Percentiles rank a stretch among this genome's conserved stretches.
Conservation (phyloP, 305 asterid genomes). For the Solanum hybrid region DNA sequence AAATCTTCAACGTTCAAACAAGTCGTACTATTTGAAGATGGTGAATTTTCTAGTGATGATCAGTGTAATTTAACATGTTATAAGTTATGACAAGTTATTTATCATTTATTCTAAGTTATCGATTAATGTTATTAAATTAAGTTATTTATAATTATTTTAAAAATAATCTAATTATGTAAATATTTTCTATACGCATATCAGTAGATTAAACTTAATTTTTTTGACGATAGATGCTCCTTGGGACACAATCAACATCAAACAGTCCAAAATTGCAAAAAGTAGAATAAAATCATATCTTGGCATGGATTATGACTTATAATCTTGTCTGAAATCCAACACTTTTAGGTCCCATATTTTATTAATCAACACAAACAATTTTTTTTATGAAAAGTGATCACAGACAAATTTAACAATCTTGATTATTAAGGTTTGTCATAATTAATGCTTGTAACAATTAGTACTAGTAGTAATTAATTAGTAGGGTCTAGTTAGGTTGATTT, state of each 20-base stretch:
- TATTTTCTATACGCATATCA: neutral
- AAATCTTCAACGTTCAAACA: neutral
- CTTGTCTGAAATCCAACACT: conserved; percentile 18
- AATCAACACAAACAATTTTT: neutral
- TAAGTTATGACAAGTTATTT: neutral
- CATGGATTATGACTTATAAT: neutral
- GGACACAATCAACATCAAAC: neutral
- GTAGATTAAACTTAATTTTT: neutral
- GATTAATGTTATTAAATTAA: neutral
- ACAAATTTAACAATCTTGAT: conserved; percentile 6
- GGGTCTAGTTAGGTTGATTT: neutral
- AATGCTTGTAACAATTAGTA: neutral
- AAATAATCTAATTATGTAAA: neutral
- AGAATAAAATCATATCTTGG: neutral
- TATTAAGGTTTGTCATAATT: neutral
- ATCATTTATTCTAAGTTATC: neutral
- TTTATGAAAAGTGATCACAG: conserved; percentile 1
- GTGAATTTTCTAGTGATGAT: neutral
- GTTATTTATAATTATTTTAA: too few relatives aligned
- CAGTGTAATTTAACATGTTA: neutral
- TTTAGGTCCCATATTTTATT: neutral
- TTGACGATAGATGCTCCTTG: neutral
- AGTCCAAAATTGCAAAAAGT: neutral
- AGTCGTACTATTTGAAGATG: neutral
- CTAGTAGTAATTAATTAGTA: neutral